These are phyloP conservation scores for Fragilaria crotonensis DNA, from an alignment of 108 stramenopile genomes.

Conservation along the genomic window DNA sequence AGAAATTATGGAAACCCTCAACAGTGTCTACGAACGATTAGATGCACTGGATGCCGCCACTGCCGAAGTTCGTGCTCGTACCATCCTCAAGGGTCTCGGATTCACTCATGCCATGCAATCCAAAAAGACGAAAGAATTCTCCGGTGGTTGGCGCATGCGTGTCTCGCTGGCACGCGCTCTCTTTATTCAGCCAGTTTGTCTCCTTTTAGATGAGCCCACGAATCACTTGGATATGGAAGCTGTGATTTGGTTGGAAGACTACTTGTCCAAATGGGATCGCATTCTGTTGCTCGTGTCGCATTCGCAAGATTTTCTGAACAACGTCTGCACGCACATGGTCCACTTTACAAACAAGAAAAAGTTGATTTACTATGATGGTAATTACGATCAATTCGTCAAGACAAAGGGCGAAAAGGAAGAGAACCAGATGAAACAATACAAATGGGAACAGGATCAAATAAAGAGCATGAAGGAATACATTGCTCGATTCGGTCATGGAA, in stretches of 20 bases:
- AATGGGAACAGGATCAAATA: constrained; percentile 97
- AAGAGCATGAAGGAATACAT: constrained; percentile 97
- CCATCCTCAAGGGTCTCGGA: constrained; percentile 94
- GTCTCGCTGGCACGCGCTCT: constrained; percentile 94
- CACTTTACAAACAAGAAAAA: constrained; percentile 78
- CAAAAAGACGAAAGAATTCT: constrained; percentile 92
- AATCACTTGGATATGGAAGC: constrained; percentile 98
- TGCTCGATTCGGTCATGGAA: constrained; percentile 97
- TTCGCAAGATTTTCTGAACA: constrained; percentile 93
- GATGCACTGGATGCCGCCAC: constrained; percentile 94
- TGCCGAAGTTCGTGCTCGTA: constrained; percentile 94
- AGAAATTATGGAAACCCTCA: constrained; percentile 83
- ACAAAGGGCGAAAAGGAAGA: constrained; percentile 87
- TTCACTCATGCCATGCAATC: constrained; percentile 90
- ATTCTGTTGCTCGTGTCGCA: constrained; percentile 84
- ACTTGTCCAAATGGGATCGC: constrained; percentile 85
- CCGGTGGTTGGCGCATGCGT: constrained; percentile 99
- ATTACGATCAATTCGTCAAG: constrained; percentile 96
- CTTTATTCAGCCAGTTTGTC: constrained; percentile 89
- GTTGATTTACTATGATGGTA: constrained; percentile 92
- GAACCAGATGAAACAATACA: constrained; percentile 95
- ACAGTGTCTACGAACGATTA: constrained; percentile 89
- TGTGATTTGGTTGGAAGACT: constrained; percentile 96
- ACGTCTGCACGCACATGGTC: constrained; percentile 95
- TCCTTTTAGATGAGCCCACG: constrained; percentile 76